These are phyloP conservation scores for Cylindrotheca closterium DNA, from an alignment of 108 stramenopile species.

Conservation along the genomic window DNA sequence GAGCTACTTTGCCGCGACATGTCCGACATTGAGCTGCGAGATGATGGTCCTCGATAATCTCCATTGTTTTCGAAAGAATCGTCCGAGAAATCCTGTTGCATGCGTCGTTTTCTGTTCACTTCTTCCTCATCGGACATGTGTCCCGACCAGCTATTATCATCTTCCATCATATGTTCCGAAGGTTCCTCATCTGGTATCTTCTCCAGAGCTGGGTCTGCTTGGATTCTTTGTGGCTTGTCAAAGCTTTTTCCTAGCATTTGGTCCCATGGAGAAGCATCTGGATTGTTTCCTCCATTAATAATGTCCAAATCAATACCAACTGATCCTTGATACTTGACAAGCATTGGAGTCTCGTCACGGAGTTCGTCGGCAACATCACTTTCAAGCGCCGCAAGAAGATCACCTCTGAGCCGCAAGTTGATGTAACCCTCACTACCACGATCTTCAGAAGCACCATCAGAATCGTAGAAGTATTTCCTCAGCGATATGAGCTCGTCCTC, in stretches of 20 bases:
- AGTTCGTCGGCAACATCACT: constrained; percentile 82
- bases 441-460: constrained; percentile 61
- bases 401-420: constrained; percentile 79
- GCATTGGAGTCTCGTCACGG: constrained; percentile 56
- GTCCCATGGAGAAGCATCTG: constrained; percentile 20
- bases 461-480: constrained; percentile 80
- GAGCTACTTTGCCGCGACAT: constrained; percentile 18
- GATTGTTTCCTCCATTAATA: constrained; percentile 10
- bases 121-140: background rate
- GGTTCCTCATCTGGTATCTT: constrained; percentile 1
- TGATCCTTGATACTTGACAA: constrained; percentile 36
- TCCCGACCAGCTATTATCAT: background rate
- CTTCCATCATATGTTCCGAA: constrained; percentile 25
- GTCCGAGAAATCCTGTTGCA: background rate
- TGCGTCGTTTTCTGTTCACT: background rate
- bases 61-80: background rate
- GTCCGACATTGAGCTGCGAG: constrained; percentile 20
- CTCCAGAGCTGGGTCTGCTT: background rate
- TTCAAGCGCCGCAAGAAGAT: constrained; percentile 79
- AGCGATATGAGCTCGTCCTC: constrained; percentile 82
- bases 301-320: constrained; percentile 66
- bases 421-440: constrained; percentile 69
- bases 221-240: constrained; percentile 18
- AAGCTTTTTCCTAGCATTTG: constrained; percentile 22
- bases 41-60: constrained; percentile 6